Evolutionary conservation across 176 grass and related monocot genomes (phyloP), one percentile per base, ranked within the genome.

Genomic region (Guadua angustifolia): DNA sequence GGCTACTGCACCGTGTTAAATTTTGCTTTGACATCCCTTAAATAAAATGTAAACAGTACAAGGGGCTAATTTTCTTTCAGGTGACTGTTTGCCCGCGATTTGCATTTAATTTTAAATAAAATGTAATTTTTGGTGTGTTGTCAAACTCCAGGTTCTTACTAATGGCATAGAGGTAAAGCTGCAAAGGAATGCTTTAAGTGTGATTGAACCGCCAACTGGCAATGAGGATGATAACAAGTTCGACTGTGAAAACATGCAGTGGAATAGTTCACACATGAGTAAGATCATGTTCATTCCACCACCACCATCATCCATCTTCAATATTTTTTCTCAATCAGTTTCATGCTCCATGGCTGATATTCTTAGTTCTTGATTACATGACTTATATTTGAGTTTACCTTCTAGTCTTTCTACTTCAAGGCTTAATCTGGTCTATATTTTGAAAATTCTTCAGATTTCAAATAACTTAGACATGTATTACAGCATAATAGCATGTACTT

Each of bases 151-250:
- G 91, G 88, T 93, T 85, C 85, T 93, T 29, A 90, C 91, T 40
- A 93, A 93, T 88, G 91, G 91, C 63, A 90, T 88, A 79, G 89
- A 94, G 81, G 92, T 94, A 56, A 94, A 94, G 52, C 82, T 94
- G 73, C 92, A 94, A 85, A 87, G 92, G 52, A 94, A 94, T 87
- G 92, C 92, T 71, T 70, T 91, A 72, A 87, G 86, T 51, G 92
- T 94, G 75, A 87, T 94, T 52, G 92, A 94, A 91, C 86, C 86
- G 14, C 87, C 89, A 36, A 89, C 87, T 51, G 92, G 86, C 70
- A 91, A 94, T 66, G 92, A 94, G 81, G 82, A 88, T 9, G 92
- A 89, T 81, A 68, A 87, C 71, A 90, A 76, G 40, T 66, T 87
- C 11, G 40, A 78, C 46, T 87, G 89, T 64, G 81, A 94, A 81